Evolutionary conservation across 345 rosid species (phyloP), one percentile per base, ranked within the genome.

Genomic region (Eutrema heterophyllum): DNA sequence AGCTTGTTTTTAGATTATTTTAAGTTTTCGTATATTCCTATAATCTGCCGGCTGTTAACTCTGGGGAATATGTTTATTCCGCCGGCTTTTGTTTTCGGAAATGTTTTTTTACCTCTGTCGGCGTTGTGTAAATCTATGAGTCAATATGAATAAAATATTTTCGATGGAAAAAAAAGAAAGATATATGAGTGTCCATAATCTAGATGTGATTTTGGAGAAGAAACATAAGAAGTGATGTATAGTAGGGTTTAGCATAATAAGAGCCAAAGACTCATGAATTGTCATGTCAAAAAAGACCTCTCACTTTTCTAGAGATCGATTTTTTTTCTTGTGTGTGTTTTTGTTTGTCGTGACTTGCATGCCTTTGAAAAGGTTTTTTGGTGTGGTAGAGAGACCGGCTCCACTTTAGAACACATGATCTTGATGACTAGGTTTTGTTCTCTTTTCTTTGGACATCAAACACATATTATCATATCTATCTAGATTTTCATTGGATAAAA

Each of bases 361-460:
- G 75, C 70, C 70, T 62, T 53, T 45, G n/a, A n/a, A n/a, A n/a
- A n/a, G n/a, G n/a, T n/a, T n/a, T n/a, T n/a, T 38, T 27, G 44
- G 45, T 62, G 71, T 54, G 80, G 21, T 54, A 55, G 75, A 70
- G 74, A 14, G 75, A 64, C 75, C 46, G 63, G 43, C 43, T 69
- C 80, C 75, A 76, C 71, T 76, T 49, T 46, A 54, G 53, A 63
- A 76, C 75, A 76, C 75, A 76, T 69, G 79, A 69, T 69, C 75
- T 38, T 76, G 70, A 45, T 53, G 75, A 69, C 66, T 68, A 61
- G 49, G 69, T 63, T 69, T 76, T 76, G 75, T 76, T 76, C 75
- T 76, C 71, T 70, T 76, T 76, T 70, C 46, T 63, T 76, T 76
- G 80, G 80, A 76, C 75, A 69, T 70, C 70, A 52, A 13, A 51